Percentiles rank a stretch among this genome's conserved stretches.
These are phyloP conservation scores for Eimeria praecox DNA, from an alignment of 169 alveolate species.

Conservation along the genomic window DNA sequence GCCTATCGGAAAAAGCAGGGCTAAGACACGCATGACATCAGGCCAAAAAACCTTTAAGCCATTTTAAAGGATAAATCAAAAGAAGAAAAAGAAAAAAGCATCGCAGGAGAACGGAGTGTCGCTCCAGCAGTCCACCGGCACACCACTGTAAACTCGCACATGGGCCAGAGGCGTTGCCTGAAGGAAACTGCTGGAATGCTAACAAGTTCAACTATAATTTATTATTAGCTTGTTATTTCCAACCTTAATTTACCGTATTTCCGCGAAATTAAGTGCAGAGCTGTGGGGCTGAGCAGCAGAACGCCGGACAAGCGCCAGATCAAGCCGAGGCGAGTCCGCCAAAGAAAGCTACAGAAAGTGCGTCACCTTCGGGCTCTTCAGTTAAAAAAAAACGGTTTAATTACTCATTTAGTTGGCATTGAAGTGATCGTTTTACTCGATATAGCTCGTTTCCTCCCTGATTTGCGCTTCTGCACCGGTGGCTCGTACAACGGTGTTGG, in stretches of 20 bases:
- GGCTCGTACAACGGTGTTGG: neutral
- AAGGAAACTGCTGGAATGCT: neutral
- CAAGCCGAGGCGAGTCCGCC: neutral
- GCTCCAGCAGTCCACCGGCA: neutral
- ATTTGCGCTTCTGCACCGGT: neutral
- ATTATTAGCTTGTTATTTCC: neutral
- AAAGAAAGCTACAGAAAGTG: neutral
- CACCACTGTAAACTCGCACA: neutral
- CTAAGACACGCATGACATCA: too few species aligned
- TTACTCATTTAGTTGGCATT: neutral
- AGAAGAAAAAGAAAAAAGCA: neutral
- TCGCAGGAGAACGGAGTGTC: neutral
- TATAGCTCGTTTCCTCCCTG: neutral
- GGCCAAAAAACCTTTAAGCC: too few species aligned
- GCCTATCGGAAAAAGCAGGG: too few species aligned
- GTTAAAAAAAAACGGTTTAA: neutral
- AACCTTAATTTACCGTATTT: neutral
- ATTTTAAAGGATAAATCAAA: too few species aligned
- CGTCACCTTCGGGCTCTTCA: neutral
- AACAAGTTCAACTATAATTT: neutral
- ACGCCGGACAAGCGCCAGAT: slow-evolving; percentile 29
- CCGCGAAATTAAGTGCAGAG: neutral
- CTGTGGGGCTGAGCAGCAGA: slow-evolving; percentile 21
- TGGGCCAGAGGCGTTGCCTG: neutral
- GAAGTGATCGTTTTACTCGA: neutral